Conservation (phyloP, 2,329 filamentous ascomycete species). For the Colletotrichum sp. region DNA sequence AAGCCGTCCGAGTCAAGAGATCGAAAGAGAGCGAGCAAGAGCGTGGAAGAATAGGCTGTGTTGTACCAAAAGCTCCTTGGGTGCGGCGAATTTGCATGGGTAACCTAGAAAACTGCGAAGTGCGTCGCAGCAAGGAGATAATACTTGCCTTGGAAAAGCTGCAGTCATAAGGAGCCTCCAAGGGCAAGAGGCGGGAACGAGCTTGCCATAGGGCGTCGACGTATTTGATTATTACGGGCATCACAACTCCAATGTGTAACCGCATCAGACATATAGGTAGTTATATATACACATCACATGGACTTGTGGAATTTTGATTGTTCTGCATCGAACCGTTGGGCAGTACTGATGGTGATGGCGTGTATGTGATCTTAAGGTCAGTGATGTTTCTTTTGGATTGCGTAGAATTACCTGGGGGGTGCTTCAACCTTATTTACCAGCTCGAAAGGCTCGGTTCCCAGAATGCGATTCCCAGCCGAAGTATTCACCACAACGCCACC, state of each 20-base stretch:
- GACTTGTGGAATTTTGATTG: neutral
- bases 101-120: conserved; percentile 4
- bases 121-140: conserved; percentile 4
- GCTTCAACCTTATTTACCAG: neutral
- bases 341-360: neutral
- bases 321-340: neutral
- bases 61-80: conserved; percentile 19
- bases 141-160: neutral
- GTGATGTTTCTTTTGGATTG: neutral
- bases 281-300: conserved; percentile 5
- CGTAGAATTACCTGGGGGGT: neutral
- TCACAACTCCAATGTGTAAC: neutral
- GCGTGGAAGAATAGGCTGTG: neutral
- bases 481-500: neutral
- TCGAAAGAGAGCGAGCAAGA: neutral
- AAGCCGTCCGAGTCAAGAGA: neutral
- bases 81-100: conserved; percentile 13
- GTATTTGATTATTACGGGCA: conserved; percentile 9
- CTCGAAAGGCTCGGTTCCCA: neutral
- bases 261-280: conserved; percentile 11
- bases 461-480: neutral
- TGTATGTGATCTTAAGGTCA: neutral
- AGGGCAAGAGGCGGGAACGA: neutral
- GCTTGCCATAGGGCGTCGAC: neutral
- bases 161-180: neutral